These are phyloP conservation scores for Penicillium capsulatum DNA, from an alignment of 2,329 filamentous ascomycete species.

Conservation along the genomic window DNA sequence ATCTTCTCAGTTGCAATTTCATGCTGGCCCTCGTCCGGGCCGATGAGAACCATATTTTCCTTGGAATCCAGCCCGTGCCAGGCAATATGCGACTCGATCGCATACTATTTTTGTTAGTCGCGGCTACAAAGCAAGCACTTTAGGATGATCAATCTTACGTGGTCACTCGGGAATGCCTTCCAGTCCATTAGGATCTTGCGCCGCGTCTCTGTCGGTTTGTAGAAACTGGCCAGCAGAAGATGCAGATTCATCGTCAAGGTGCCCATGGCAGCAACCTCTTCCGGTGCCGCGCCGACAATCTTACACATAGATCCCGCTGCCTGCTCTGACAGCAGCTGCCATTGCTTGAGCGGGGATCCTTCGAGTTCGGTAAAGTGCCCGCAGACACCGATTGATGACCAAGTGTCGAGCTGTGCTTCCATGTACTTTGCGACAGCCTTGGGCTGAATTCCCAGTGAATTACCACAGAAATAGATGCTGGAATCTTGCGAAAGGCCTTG, in stretches of 20 bases:
- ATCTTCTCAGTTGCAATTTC: constrained; percentile 68
- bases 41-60: constrained; percentile 68
- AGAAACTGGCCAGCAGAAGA: constrained; percentile 76
- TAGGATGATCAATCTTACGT: constrained; percentile 47
- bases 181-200: constrained; percentile 81
- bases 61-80: constrained; percentile 64
- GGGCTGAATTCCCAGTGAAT: constrained; percentile 81
- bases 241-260: constrained; percentile 78
- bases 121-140: background rate
- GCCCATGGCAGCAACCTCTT: constrained; percentile 82
- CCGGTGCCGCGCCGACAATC: constrained; percentile 66
- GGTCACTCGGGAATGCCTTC: constrained; percentile 83
- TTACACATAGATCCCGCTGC: constrained; percentile 65
- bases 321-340: constrained; percentile 74
- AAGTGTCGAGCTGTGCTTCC: constrained; percentile 70
- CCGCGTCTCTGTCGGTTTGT: constrained; percentile 58
- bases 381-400: constrained; percentile 75
- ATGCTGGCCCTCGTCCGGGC: constrained; percentile 53
- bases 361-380: constrained; percentile 71
- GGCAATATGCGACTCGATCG: constrained; percentile 72
- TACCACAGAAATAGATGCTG: constrained; percentile 76
- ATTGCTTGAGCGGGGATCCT: constrained; percentile 64
- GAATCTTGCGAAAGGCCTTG: constrained; percentile 35
- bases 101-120: constrained; percentile 54
- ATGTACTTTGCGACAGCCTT: constrained; percentile 62